These are phyloP conservation scores for Phytophthora palmivora DNA, from an alignment of 352 stramenopile species.

Conservation along the genomic window DNA sequence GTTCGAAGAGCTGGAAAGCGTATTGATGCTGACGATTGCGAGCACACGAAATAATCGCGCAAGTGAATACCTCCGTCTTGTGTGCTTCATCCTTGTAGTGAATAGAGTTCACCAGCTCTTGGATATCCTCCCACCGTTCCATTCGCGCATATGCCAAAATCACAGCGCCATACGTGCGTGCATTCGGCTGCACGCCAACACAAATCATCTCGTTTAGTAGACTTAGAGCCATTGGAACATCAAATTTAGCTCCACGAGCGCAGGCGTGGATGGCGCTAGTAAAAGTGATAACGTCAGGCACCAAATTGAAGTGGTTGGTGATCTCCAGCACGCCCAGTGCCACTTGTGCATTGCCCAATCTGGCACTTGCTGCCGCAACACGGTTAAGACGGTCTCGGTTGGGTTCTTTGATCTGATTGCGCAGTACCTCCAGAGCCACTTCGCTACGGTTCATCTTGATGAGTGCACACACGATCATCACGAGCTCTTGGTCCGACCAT, in stretches of 20 bases:
- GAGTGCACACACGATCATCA: slow-evolving; percentile 74
- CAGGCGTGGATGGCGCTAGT: slow-evolving; percentile 86
- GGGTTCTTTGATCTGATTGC: slow-evolving; percentile 66
- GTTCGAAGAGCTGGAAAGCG: slow-evolving; percentile 64
- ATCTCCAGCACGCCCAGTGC: slow-evolving; percentile 80
- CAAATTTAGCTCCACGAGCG: slow-evolving; percentile 54
- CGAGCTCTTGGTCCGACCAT: slow-evolving; percentile 78
- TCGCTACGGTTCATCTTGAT: slow-evolving; percentile 79
- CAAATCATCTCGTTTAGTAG: slow-evolving; percentile 84
- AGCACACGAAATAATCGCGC: slow-evolving; percentile 80
- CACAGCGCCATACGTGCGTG: slow-evolving; percentile 76
- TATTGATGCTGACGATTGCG: slow-evolving; percentile 73
- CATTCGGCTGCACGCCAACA: slow-evolving; percentile 61
- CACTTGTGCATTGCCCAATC: slow-evolving; percentile 69
- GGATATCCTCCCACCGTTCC: slow-evolving; percentile 73
- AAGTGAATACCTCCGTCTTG: slow-evolving; percentile 74
- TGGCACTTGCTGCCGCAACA: slow-evolving; percentile 69
- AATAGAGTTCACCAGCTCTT: slow-evolving; percentile 66
- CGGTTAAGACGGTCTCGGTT: slow-evolving; percentile 67
- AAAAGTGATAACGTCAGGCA: slow-evolving; percentile 77
- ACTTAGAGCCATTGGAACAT: slow-evolving; percentile 63
- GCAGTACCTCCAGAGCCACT: slow-evolving; percentile 62
- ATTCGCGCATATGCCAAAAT: slow-evolving; percentile 76
- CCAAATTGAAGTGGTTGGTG: slow-evolving; percentile 66
- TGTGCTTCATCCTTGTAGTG: slow-evolving; percentile 59